phyloP scores from a whole-genome alignment of 306 rosid genomes.

The Begonia loranthoides region DNA sequence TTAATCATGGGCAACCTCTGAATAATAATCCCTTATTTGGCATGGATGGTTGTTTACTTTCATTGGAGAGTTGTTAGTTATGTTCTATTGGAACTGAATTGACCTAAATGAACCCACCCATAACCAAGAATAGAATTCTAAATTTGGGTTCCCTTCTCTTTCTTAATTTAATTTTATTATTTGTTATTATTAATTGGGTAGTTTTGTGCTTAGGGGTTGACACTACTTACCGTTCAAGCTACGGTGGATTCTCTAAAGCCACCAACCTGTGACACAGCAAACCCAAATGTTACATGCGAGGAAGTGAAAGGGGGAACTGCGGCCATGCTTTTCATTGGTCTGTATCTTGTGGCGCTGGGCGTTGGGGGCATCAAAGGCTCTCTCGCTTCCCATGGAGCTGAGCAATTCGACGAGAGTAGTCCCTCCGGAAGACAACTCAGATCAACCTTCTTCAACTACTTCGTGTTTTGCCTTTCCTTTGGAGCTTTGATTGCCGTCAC shows the following conservation, averaged over 20 bases:
- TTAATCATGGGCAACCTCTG: too few species aligned
- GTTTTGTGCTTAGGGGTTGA: conserved; percentile 41
- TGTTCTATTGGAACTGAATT: too few species aligned
- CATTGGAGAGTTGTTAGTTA: too few species aligned
- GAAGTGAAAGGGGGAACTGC: conserved; percentile 30
- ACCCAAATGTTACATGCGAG: conserved; percentile 25
- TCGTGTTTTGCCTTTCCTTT: conserved; percentile 63
- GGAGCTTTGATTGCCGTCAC: conserved; percentile 86
- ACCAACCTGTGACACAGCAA: conserved; percentile 31
- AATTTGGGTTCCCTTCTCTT: too few species aligned
- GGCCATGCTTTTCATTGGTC: conserved; percentile 61
- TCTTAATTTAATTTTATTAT: too few species aligned
- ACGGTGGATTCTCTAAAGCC: conserved; percentile 48
- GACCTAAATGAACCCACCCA: too few species aligned
- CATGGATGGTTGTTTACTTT: too few species aligned
- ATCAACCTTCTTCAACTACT: conserved; percentile 96
- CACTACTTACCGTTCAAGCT: conserved; percentile 72
- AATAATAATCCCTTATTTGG: too few species aligned
- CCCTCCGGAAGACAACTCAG: conserved; percentile 67
- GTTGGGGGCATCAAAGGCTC: conserved; percentile 92
- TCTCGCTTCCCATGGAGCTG: conserved; percentile 80
- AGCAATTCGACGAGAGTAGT: conserved; percentile 63
- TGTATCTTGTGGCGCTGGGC: conserved; percentile 74
- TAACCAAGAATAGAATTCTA: too few species aligned
- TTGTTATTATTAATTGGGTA: too few species aligned